Conservation (phyloP, 208 protist genomes). For the Crithidia mellificae region DNA sequence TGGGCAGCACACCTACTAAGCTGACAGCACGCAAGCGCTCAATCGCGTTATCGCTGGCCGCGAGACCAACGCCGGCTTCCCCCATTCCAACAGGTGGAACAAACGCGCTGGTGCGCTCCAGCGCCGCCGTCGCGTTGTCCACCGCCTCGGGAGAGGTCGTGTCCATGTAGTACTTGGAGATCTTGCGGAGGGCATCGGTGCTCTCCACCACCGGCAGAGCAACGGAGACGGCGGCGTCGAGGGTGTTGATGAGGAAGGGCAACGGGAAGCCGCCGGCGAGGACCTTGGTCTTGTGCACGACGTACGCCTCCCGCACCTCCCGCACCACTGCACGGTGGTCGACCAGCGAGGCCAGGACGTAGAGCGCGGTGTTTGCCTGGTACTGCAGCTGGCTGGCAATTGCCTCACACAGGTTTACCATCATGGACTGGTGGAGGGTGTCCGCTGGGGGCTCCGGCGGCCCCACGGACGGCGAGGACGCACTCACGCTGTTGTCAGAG, state of each 20-base stretch:
- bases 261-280: slow-evolving; percentile 24
- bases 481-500: not conserved
- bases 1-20: slow-evolving; percentile 82
- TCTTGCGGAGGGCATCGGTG: slow-evolving; percentile 26
- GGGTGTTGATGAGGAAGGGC: slow-evolving; percentile 68
- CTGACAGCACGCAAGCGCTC: slow-evolving; percentile 54
- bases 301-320: slow-evolving; percentile 43
- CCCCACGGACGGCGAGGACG: not conserved
- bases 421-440: slow-evolving; percentile 31
- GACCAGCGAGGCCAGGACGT: slow-evolving; percentile 59
- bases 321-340: slow-evolving; percentile 54
- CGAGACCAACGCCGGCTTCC: slow-evolving; percentile 23
- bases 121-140: slow-evolving; percentile 12
- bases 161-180: slow-evolving; percentile 30
- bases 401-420: slow-evolving; percentile 71
- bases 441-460: slow-evolving; percentile 2
- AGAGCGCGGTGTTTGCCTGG: slow-evolving; percentile 49
- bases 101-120: slow-evolving; percentile 9
- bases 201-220: slow-evolving; percentile 48
- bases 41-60: slow-evolving; percentile 36
- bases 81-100: slow-evolving; percentile 11
- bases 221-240: slow-evolving; percentile 54
- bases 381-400: slow-evolving; percentile 79
- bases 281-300: slow-evolving; percentile 19
- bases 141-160: slow-evolving; percentile 9